These are phyloP conservation scores for Rhizophora apiculata DNA, from an alignment of 345 rosid genomes.

Conservation along the genomic window DNA sequence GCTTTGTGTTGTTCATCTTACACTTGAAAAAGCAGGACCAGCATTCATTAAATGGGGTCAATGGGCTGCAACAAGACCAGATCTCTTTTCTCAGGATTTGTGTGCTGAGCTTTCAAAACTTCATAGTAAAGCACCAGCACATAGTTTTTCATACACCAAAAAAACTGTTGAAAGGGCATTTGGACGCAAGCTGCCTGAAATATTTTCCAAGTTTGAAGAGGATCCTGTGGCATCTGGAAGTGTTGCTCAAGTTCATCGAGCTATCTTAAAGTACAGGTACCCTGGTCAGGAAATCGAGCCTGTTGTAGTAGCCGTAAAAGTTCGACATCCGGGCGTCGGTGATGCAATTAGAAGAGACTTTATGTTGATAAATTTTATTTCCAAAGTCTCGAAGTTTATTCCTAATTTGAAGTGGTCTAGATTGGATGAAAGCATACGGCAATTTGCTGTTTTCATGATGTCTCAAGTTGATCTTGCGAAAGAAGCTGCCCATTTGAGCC, in stretches of 20 bases:
- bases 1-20: constrained; percentile 20
- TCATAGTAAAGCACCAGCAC: constrained; percentile 31
- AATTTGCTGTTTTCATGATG: constrained; percentile 94
- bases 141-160: constrained; percentile 24
- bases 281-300: constrained; percentile 36
- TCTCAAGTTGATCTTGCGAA: constrained; percentile 99
- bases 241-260: constrained; percentile 35
- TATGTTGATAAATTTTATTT: constrained; percentile 64
- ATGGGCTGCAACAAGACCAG: constrained; percentile 36
- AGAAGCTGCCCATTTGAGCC: constrained; percentile 95
- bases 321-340: constrained; percentile 94
- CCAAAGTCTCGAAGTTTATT: constrained; percentile 55
- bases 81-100: constrained; percentile 29
- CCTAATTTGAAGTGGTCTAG: constrained; percentile 91
- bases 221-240: constrained; percentile 33
- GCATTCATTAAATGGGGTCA: constrained; percentile 37
- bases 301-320: constrained; percentile 85
- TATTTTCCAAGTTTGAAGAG: constrained; percentile 26
- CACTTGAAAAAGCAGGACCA: constrained; percentile 31
- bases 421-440: constrained; percentile 91
- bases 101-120: constrained; percentile 25
- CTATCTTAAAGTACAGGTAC: constrained; percentile 22
- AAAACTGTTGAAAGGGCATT: constrained; percentile 28
- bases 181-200: constrained; percentile 27
- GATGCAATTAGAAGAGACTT: constrained; percentile 89